These are phyloP conservation scores for Larix sibirica DNA, from an alignment of 83 land plant species.

Conservation along the genomic window DNA sequence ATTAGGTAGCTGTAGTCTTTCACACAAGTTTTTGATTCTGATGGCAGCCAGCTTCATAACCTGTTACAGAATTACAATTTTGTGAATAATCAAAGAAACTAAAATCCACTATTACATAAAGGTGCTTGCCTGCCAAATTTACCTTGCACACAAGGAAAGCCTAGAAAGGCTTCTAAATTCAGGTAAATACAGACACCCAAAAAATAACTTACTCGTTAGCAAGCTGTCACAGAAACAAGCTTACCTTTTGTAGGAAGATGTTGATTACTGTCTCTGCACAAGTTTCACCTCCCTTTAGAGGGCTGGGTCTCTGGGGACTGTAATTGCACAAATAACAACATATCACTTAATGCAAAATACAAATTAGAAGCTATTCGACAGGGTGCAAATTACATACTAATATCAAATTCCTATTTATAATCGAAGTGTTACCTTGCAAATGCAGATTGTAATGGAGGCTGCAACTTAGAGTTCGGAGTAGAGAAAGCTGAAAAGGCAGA, in stretches of 20 bases:
- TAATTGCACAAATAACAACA: conserved; percentile 8
- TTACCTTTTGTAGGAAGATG: conserved; percentile 86
- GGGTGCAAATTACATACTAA: background rate
- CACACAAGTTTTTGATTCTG: conserved; percentile 77
- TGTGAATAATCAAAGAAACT: background rate
- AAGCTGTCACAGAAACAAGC: background rate
- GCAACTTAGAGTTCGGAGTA: conserved; percentile 50
- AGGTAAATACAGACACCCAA: background rate
- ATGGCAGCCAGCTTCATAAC: conserved; percentile 84
- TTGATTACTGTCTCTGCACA: conserved; percentile 87
- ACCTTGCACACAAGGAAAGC: background rate
- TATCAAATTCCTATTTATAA: too few species aligned
- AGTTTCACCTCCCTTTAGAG: conserved; percentile 85
- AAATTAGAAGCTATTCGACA: background rate
- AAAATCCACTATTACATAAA: background rate
- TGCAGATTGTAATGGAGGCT: conserved; percentile 58
- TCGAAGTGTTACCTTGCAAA: conserved; percentile 62
- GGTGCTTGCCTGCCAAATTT: background rate
- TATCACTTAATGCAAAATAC: background rate
- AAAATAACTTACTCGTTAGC: background rate
- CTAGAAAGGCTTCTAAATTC: background rate
- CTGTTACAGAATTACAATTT: conserved; percentile 15
- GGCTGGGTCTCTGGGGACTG: conserved; percentile 87
- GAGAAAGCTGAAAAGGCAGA: conserved; percentile 33
- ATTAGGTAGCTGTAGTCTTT: conserved; percentile 60